phyloP scores from a whole-genome alignment of 2,329 filamentous ascomycete genomes.

The Alternaria novae-zelandiae region DNA sequence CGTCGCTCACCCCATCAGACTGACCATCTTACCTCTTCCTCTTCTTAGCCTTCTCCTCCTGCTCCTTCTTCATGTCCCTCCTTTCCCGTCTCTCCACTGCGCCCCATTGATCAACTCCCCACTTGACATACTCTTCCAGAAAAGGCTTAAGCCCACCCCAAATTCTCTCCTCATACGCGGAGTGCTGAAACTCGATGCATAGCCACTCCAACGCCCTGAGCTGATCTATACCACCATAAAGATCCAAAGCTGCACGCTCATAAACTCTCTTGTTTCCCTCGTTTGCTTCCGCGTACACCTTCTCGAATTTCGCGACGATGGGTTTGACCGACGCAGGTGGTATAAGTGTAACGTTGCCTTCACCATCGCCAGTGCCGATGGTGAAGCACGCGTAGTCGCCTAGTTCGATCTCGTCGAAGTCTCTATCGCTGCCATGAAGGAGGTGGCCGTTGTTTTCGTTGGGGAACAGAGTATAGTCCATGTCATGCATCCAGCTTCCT shows the following conservation, averaged over 20 bases:
- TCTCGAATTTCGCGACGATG: background rate
- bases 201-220: constrained; percentile 11
- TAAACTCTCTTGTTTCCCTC: background rate
- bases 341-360: background rate
- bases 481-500: background rate
- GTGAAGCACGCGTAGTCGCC: background rate
- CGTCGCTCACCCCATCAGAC: background rate
- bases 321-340: constrained; percentile 1
- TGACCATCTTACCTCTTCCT: background rate
- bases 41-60: background rate
- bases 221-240: constrained; percentile 6
- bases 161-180: background rate
- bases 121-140: background rate
- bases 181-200: constrained; percentile 5
- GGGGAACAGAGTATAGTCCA: background rate
- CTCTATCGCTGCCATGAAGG: no score
- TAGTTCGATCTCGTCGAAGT: no score
- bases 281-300: constrained; percentile 2
- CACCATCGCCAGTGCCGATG: constrained; percentile 1
- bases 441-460: no score
- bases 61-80: background rate
- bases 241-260: constrained; percentile 7
- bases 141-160: constrained; percentile 3
- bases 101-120: no score
- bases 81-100: background rate